These are phyloP conservation scores for Fagopyrum tataricum DNA, from an alignment of 148 eudicot species.

Conservation along the genomic window DNA sequence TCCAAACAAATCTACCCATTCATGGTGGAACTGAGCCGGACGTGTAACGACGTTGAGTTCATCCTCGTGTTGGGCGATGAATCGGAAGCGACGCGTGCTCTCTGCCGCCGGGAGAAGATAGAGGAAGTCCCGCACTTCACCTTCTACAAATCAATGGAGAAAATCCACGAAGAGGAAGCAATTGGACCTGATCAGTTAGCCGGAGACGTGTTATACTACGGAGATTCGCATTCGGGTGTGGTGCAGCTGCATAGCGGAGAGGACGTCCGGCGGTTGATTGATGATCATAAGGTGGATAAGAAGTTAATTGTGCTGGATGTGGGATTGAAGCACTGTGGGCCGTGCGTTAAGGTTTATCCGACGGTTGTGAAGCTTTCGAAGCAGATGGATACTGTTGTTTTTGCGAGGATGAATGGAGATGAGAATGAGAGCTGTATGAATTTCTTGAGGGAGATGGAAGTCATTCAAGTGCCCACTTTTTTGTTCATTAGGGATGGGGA, in stretches of 20 bases:
- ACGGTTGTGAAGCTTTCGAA: slow-evolving; percentile 83
- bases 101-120: slow-evolving; percentile 59
- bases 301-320: slow-evolving; percentile 74
- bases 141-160: slow-evolving; percentile 80
- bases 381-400: slow-evolving; percentile 66
- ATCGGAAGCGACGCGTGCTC: slow-evolving; percentile 39
- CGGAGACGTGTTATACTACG: slow-evolving; percentile 88
- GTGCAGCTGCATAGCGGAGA: slow-evolving; percentile 71
- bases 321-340: slow-evolving; percentile 91
- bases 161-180: slow-evolving; percentile 82
- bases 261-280: slow-evolving; percentile 59
- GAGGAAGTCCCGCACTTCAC: slow-evolving; percentile 72
- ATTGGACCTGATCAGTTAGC: slow-evolving; percentile 60
- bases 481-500: slow-evolving; percentile 83
- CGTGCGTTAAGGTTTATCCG: slow-evolving; percentile 95
- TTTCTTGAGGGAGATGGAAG: slow-evolving; percentile 82
- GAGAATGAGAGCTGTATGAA: slow-evolving; percentile 91
- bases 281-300: slow-evolving; percentile 35
- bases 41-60: slow-evolving; percentile 79
- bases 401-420: slow-evolving; percentile 94
- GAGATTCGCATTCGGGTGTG: slow-evolving; percentile 69
- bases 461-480: slow-evolving; percentile 85
- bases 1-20: slow-evolving; percentile 72
- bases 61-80: slow-evolving; percentile 83
- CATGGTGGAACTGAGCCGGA: slow-evolving; percentile 72